Conservation (phyloP, 2,329 filamentous ascomycete species). For the Aspergillus phoenicis region DNA sequence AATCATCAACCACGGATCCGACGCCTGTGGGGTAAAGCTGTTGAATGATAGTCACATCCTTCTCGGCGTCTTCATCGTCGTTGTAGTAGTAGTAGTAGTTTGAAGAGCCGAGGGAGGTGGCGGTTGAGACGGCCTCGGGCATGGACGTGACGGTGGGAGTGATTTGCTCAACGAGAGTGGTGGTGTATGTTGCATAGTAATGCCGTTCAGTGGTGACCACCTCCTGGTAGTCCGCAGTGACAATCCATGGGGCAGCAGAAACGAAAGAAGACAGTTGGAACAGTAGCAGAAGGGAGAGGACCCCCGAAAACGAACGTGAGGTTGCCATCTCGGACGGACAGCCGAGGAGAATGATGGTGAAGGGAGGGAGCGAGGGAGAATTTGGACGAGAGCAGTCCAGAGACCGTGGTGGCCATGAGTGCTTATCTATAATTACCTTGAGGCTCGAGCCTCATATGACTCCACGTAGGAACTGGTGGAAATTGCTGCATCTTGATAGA, state of each 20-base stretch:
- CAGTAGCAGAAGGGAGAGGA: slow-evolving; percentile 24
- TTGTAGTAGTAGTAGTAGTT: slow-evolving; percentile 6
- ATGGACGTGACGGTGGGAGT: slow-evolving; percentile 27
- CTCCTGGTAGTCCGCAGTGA: slow-evolving; percentile 31
- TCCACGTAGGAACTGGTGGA: background rate
- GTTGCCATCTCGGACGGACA: slow-evolving; percentile 21
- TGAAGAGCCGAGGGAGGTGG: slow-evolving; percentile 21
- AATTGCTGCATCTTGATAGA: background rate
- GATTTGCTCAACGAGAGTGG: slow-evolving; percentile 24
- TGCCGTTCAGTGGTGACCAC: slow-evolving; percentile 15
- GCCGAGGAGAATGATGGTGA: background rate
- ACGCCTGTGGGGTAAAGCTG: slow-evolving; percentile 32
- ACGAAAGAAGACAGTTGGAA: slow-evolving; percentile 20
- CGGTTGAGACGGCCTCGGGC: slow-evolving; percentile 28
- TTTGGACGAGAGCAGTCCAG: too few relatives aligned
- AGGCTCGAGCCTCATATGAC: background rate
- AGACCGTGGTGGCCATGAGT: background rate
- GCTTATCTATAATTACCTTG: background rate
- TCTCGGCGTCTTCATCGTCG: background rate
- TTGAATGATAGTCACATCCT: slow-evolving; percentile 28
- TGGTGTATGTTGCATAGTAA: slow-evolving; percentile 13
- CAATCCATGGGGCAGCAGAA: slow-evolving; percentile 34
- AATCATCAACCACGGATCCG: slow-evolving; percentile 14
- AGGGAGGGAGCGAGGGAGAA: background rate
- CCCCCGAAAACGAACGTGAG: slow-evolving; percentile 28